A percentile compares a stretch with the other conserved stretches of the same genome.
phyloP scores from a whole-genome alignment of 2,329 filamentous ascomycete species.

The Plectosphaerella sp. region DNA sequence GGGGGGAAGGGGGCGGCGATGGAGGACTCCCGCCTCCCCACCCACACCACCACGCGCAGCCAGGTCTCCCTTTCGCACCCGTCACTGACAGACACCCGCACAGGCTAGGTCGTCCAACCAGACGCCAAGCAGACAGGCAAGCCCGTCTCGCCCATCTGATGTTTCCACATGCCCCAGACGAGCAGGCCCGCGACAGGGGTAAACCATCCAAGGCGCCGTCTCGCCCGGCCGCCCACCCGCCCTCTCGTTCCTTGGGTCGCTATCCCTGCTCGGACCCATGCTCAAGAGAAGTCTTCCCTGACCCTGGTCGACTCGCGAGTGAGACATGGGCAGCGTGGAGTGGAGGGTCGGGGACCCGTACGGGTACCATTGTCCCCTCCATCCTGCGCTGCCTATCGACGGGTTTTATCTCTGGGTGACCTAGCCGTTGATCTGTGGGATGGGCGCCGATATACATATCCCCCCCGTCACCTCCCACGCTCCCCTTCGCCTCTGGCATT shows the following conservation, averaged over 20 bases:
- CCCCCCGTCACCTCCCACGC: conserved; percentile 36
- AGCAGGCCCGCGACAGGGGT: conserved; percentile 23
- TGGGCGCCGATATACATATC: conserved; percentile 43
- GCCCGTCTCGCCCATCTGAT: conserved; percentile 30
- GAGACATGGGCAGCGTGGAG: conserved; percentile 37
- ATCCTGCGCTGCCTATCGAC: conserved; percentile 21
- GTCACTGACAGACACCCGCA: background rate
- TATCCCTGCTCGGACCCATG: conserved; percentile 20
- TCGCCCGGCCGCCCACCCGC: conserved; percentile 21
- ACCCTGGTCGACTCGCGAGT: conserved; percentile 39
- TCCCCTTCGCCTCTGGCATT: conserved; percentile 29
- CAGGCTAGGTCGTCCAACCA: background rate
- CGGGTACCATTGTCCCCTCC: conserved; percentile 7
- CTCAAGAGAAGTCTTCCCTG: conserved; percentile 6
- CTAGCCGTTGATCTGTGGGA: conserved; percentile 26
- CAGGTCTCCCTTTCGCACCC: background rate
- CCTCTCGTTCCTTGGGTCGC: conserved; percentile 23
- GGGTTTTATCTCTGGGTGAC: conserved; percentile 30
- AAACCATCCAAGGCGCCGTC: conserved; percentile 16
- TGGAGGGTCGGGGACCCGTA: conserved; percentile 13
- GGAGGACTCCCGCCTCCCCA: conserved; percentile 3
- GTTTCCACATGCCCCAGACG: conserved; percentile 39
- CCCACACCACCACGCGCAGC: conserved; percentile 3
- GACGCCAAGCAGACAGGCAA: conserved; percentile 1
- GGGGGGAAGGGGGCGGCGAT: background rate